phyloP scores from a whole-genome alignment of 2,329 filamentous ascomycete species.

The Pseudogymnoascus sp. region DNA sequence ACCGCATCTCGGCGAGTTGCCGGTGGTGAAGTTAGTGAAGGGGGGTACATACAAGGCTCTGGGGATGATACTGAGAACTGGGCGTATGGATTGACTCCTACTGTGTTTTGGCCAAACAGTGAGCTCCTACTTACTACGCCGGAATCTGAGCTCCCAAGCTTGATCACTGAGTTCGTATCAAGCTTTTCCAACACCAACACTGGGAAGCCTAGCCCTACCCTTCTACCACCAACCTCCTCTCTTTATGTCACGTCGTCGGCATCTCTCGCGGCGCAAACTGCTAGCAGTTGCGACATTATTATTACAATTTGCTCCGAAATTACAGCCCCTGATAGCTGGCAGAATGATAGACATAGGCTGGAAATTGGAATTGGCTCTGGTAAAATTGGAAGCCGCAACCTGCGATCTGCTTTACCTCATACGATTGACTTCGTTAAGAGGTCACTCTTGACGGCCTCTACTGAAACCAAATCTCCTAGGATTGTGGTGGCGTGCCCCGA shows the following conservation, averaged over 20 bases:
- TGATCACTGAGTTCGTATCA: slow-evolving; percentile 41
- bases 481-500: slow-evolving; percentile 63
- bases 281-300: slow-evolving; percentile 4
- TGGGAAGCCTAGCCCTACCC: background rate
- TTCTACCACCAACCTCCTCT: slow-evolving; percentile 20
- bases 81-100: slow-evolving; percentile 71
- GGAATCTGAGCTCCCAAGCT: slow-evolving; percentile 54
- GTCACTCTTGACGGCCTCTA: slow-evolving; percentile 8
- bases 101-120: slow-evolving; percentile 69
- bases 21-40: slow-evolving; percentile 60
- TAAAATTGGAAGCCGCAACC: slow-evolving; percentile 74
- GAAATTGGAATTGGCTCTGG: slow-evolving; percentile 59
- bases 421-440: slow-evolving; percentile 42
- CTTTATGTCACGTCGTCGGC: slow-evolving; percentile 20
- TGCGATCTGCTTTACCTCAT: slow-evolving; percentile 61
- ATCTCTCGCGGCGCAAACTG: slow-evolving; percentile 9
- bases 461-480: slow-evolving; percentile 12
- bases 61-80: slow-evolving; percentile 94
- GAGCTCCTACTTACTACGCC: slow-evolving; percentile 50
- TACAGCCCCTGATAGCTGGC: slow-evolving; percentile 39
- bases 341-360: slow-evolving; percentile 26
- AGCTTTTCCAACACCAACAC: background rate
- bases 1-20: slow-evolving; percentile 69
- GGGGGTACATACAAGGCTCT: slow-evolving; percentile 85
- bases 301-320: slow-evolving; percentile 37